phyloP scores from a whole-genome alignment of 2,329 filamentous ascomycete species.

The Diaporthe sp. region DNA sequence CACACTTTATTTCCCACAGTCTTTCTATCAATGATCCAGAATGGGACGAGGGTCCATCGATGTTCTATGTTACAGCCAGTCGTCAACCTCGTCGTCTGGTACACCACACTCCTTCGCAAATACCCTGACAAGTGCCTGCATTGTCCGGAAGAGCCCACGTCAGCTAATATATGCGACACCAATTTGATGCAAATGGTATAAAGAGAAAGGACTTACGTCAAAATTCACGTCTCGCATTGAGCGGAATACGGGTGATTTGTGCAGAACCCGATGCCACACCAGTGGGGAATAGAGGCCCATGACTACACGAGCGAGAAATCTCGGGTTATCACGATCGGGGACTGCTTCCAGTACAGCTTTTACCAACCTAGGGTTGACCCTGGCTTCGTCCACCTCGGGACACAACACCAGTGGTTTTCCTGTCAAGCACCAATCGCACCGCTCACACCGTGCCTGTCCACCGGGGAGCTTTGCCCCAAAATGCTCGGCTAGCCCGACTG shows the following conservation, averaged over 20 bases:
- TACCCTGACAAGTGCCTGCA: not conserved
- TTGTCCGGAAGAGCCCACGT: not conserved
- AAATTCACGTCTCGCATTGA: not conserved
- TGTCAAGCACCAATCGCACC: not conserved
- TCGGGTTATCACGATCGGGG: not conserved
- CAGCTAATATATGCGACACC: not conserved
- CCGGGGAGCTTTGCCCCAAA: not conserved
- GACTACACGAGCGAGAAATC: not conserved
- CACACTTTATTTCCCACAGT: too few species aligned
- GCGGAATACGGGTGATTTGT: not conserved
- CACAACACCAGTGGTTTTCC: not conserved
- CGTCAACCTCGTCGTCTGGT: not conserved
- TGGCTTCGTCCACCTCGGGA: too few species aligned
- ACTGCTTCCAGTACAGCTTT: not conserved
- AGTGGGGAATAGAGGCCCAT: not conserved
- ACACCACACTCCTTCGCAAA: not conserved
- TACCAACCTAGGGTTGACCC: not conserved
- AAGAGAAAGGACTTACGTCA: not conserved
- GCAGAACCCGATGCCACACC: not conserved
- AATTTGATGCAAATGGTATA: too few species aligned
- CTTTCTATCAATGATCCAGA: rapidly evolving
- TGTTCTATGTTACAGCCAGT: not conserved
- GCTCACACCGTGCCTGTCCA: not conserved
- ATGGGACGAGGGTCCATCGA: too few species aligned
- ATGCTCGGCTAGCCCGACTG: not conserved